These are phyloP conservation scores for Xylaria telfairii DNA, from an alignment of 495 filamentous ascomycete species.

Conservation along the genomic window DNA sequence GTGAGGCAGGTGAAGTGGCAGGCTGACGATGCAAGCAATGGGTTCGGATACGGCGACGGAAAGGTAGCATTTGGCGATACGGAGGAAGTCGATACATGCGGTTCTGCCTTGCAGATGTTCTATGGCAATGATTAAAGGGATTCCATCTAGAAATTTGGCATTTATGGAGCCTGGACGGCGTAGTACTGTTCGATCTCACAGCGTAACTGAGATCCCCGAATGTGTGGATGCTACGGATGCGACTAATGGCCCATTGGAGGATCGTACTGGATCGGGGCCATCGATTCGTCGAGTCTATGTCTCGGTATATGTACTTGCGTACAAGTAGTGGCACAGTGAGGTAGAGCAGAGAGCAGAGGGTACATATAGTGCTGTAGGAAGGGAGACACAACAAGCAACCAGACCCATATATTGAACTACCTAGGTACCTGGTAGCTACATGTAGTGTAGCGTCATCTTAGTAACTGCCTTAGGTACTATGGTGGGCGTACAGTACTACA, in stretches of 20 bases:
- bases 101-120: constrained; percentile 36
- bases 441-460: constrained; percentile 14
- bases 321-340: not conserved
- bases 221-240: constrained; percentile 21
- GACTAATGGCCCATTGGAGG: constrained; percentile 1
- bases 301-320: not conserved
- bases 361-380: too few relatives aligned
- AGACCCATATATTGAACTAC: not conserved
- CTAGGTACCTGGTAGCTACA: too few relatives aligned
- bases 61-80: constrained; percentile 27
- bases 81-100: constrained; percentile 30
- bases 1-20: not conserved
- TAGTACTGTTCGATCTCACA: constrained; percentile 37
- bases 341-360: not conserved
- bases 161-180: constrained; percentile 28
- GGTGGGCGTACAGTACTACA: too few relatives aligned
- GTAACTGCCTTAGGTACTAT: not conserved
- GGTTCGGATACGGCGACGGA: not conserved
- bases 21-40: constrained; percentile 11
- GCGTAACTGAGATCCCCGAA: constrained; percentile 30
- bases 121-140: constrained; percentile 43
- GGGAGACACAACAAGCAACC: not conserved
- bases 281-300: constrained; percentile 18
- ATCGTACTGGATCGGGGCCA: constrained; percentile 14
- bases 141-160: constrained; percentile 35